Conservation (phyloP, 2,329 filamentous ascomycete genomes). For the Nemania sp. region DNA sequence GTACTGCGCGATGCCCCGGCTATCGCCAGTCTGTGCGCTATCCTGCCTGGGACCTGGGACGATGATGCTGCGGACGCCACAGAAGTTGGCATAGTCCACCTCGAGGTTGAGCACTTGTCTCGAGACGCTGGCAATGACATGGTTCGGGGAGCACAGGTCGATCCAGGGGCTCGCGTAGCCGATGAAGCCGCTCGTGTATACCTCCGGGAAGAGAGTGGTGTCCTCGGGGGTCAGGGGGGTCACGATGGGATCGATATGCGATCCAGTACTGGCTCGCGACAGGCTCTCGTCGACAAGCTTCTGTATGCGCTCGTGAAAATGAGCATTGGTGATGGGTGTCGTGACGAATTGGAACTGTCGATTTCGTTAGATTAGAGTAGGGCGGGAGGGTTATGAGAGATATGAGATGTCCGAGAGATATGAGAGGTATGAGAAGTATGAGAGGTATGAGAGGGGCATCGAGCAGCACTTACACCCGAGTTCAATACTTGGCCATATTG, state of each 20-base stretch:
- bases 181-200: slow-evolving; percentile 73
- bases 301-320: slow-evolving; percentile 72
- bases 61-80: slow-evolving; percentile 82
- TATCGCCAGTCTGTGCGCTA: slow-evolving; percentile 55
- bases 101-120: slow-evolving; percentile 89
- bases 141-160: slow-evolving; percentile 81
- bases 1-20: slow-evolving; percentile 70
- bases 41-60: slow-evolving; percentile 76
- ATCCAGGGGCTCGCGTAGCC: slow-evolving; percentile 90
- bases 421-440: too few species aligned
- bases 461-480: slow-evolving; percentile 62
- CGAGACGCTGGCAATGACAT: slow-evolving; percentile 82
- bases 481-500: slow-evolving; percentile 71
- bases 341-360: slow-evolving; percentile 77
- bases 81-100: slow-evolving; percentile 93
- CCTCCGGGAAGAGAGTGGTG: slow-evolving; percentile 71
- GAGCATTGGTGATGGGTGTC: slow-evolving; percentile 73
- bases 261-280: slow-evolving; percentile 50
- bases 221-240: slow-evolving; percentile 79
- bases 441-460: too few species aligned
- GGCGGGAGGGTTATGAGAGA: too few species aligned
- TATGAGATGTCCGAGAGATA: too few species aligned
- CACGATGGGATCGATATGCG: slow-evolving; percentile 60
- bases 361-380: slow-evolving; percentile 11
- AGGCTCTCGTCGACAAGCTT: slow-evolving; percentile 63